A percentile compares a stretch with the other conserved stretches of the same genome.
Conservation (phyloP, 768 basidiomycete genomes). For the Trametes cingulata region DNA sequence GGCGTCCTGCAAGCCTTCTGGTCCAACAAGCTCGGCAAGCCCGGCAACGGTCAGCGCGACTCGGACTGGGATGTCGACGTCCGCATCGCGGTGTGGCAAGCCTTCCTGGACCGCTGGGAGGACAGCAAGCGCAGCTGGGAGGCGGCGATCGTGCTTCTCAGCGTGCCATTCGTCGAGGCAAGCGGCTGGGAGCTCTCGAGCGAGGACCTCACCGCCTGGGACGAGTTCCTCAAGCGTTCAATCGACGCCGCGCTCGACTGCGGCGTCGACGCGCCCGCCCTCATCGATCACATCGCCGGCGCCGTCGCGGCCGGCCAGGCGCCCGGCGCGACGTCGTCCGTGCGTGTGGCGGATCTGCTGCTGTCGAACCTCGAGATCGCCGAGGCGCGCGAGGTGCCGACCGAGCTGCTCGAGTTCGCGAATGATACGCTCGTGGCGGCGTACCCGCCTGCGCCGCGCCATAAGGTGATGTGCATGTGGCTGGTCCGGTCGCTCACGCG, state of each 20-base stretch:
- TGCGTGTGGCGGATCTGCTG: constrained; percentile 62
- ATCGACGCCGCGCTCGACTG: constrained; percentile 61
- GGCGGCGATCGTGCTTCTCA: constrained; percentile 51
- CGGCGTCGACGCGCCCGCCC: constrained; percentile 50
- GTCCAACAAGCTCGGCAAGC: constrained; percentile 22
- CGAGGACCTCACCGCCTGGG: constrained; percentile 62
- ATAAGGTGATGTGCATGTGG: constrained; percentile 60
- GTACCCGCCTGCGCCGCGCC: constrained; percentile 65
- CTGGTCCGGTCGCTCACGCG: constrained; percentile 55
- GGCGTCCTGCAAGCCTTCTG: constrained; percentile 50
- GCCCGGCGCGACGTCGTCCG: constrained; percentile 41
- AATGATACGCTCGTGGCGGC: constrained; percentile 58
- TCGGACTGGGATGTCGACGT: constrained; percentile 44
- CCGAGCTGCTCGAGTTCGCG: constrained; percentile 55
- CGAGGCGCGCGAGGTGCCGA: constrained; percentile 55
- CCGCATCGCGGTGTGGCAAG: constrained; percentile 56
- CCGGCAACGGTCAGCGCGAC: background rate
- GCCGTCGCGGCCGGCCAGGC: constrained; percentile 43
- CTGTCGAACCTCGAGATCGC: constrained; percentile 53
- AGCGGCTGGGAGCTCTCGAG: constrained; percentile 51
- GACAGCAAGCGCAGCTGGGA: constrained; percentile 52
- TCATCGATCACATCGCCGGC: constrained; percentile 59
- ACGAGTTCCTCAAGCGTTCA: constrained; percentile 51
- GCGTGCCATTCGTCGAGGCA: constrained; percentile 54
- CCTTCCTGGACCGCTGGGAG: constrained; percentile 58